Conservation (phyloP, 2,329 filamentous ascomycete genomes). For the Chaetomiaceae sp. region DNA sequence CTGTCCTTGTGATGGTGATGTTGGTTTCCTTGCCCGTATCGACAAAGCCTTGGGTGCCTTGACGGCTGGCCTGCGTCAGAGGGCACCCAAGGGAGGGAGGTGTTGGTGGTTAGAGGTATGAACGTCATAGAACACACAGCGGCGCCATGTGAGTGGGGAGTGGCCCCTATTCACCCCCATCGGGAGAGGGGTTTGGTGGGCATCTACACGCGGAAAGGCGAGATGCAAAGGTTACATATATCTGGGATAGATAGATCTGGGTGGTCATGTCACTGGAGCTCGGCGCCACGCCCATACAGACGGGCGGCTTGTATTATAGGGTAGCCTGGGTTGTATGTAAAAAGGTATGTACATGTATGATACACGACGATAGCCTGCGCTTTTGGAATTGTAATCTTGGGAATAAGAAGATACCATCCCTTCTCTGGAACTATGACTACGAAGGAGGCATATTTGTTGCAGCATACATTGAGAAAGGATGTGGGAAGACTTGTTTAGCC, state of each 20-base stretch:
- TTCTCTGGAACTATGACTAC: neutral
- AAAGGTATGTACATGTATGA: conserved; percentile 9
- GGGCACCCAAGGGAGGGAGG: no score
- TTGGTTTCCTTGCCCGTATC: neutral
- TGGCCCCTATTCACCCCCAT: no score
- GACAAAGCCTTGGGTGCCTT: neutral
- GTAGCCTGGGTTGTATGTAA: neutral
- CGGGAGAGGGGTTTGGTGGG: neutral
- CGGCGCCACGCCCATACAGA: conserved; percentile 3
- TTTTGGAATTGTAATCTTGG: neutral
- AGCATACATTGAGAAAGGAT: no score
- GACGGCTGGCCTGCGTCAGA: no score
- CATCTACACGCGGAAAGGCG: neutral
- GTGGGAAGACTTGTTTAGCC: no score
- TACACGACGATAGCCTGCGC: conserved; percentile 4
- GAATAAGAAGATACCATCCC: neutral
- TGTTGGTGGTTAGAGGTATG: no score
- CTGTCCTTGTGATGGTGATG: neutral
- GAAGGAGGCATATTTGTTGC: no score
- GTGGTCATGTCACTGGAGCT: conserved; percentile 2
- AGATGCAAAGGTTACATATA: neutral
- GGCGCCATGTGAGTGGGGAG: no score
- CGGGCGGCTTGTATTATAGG: neutral
- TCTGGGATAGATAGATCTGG: conserved; percentile 13
- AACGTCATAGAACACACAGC: neutral